phyloP scores from a whole-genome alignment of 352 stramenopile species.

The Pythium coloratum region DNA sequence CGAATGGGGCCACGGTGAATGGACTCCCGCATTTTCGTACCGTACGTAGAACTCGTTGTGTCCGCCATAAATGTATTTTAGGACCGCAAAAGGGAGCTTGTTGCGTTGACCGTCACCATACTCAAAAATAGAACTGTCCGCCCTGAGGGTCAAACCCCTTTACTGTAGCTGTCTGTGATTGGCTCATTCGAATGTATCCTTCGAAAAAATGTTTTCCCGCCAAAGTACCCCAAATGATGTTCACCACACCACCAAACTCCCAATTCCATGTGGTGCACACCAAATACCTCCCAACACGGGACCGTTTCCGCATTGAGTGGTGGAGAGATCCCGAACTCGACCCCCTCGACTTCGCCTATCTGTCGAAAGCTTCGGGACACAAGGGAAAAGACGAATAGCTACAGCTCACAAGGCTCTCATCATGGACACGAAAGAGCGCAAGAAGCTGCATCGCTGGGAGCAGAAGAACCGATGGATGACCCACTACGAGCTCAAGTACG shows the following conservation, averaged over 20 bases:
- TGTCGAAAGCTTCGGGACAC: conserved; percentile 3
- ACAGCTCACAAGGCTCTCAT: background rate
- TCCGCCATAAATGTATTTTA: too few species aligned
- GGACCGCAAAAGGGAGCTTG: too few species aligned
- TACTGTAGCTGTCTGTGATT: conserved; percentile 5
- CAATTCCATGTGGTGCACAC: conserved; percentile 3
- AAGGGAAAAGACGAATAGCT: background rate
- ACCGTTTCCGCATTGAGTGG: conserved; percentile 10
- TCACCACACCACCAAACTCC: conserved; percentile 1
- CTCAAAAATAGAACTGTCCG: background rate
- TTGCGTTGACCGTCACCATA: too few species aligned
- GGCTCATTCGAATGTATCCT: background rate
- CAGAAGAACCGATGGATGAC: conserved; percentile 67
- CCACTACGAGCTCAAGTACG: conserved; percentile 66
- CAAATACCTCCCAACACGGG: conserved; percentile 3
- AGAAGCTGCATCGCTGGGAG: conserved; percentile 58
- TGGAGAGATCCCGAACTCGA: conserved; percentile 14
- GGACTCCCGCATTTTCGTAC: too few species aligned
- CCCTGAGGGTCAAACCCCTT: too few species aligned
- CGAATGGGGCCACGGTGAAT: too few species aligned
- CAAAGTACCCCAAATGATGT: conserved; percentile 2
- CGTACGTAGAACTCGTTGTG: too few species aligned
- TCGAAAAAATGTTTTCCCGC: background rate
- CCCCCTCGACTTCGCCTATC: too few species aligned
- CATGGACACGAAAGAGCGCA: conserved; percentile 46